phyloP scores from a whole-genome alignment of 2,329 filamentous ascomycete species.

The Colletotrichum brevisporum region DNA sequence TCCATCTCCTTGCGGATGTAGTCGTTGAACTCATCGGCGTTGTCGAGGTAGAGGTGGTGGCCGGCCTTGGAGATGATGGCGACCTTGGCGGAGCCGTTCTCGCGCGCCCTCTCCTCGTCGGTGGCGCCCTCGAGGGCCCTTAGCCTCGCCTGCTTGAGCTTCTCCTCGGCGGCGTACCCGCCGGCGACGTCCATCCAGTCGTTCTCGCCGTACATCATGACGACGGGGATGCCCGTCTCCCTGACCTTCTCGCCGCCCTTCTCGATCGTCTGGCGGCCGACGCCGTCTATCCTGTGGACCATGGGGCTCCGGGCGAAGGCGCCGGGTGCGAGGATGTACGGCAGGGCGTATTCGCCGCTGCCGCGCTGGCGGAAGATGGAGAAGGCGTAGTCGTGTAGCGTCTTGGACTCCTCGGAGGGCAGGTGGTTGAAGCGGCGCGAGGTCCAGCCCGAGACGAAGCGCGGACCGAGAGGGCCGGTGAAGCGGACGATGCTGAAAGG shows the following conservation, averaged over 20 bases:
- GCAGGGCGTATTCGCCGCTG: conserved; percentile 92
- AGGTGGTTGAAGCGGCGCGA: conserved; percentile 92
- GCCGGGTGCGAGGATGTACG: conserved; percentile 93
- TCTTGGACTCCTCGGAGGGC: conserved; percentile 82
- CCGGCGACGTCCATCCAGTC: conserved; percentile 99
- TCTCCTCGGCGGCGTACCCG: conserved; percentile 84
- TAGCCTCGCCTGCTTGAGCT: conserved; percentile 77
- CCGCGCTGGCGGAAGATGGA: conserved; percentile 93
- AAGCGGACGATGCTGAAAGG: conserved; percentile 93
- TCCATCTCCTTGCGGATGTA: conserved; percentile 67
- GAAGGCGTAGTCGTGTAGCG: conserved; percentile 94
- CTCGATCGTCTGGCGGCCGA: conserved; percentile 79
- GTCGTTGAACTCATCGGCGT: conserved; percentile 70
- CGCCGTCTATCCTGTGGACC: conserved; percentile 86
- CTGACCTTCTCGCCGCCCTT: conserved; percentile 45
- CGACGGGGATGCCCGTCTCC: conserved; percentile 82
- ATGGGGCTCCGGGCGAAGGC: conserved; percentile 91
- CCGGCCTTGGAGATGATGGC: conserved; percentile 77
- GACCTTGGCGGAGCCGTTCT: conserved; percentile 88
- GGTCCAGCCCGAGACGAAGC: conserved; percentile 95
- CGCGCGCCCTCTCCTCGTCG: conserved; percentile 76
- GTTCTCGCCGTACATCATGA: conserved; percentile 97
- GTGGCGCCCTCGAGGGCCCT: conserved; percentile 73
- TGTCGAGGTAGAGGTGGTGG: conserved; percentile 73
- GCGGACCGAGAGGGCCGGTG: conserved; percentile 89